Conservation (phyloP, 306 rosid genomes). For the Quercus engelmannii region DNA sequence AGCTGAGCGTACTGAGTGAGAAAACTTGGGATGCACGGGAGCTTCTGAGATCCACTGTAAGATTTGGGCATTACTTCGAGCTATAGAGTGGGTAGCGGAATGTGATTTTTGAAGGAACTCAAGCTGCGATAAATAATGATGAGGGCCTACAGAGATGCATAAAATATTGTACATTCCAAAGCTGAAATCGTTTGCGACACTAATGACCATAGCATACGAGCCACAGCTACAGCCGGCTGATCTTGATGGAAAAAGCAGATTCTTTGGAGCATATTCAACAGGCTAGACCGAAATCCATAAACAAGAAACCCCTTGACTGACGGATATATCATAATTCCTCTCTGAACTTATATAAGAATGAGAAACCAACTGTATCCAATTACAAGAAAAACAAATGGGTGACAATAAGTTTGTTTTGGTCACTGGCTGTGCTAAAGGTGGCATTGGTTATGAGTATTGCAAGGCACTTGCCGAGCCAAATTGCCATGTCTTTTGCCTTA, state of each 20-base stretch:
- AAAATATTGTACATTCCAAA: neutral
- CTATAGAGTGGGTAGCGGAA: too few species aligned
- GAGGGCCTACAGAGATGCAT: too few species aligned
- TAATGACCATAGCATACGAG: too few species aligned
- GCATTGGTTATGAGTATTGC: constrained; percentile 80
- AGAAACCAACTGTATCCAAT: neutral
- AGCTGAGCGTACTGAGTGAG: too few species aligned
- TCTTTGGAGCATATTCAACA: constrained; percentile 41
- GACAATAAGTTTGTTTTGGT: constrained; percentile 56
- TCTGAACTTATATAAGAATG: neutral
- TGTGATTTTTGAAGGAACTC: too few species aligned
- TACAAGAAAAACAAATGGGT: constrained; percentile 27
- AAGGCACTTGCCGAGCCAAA: constrained; percentile 60
- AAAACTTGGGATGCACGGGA: too few species aligned
- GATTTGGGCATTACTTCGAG: too few species aligned
- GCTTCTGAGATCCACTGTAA: too few species aligned
- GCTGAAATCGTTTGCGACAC: too few species aligned
- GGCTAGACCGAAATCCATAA: neutral
- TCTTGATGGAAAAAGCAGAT: constrained; percentile 26
- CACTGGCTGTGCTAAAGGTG: constrained; percentile 86
- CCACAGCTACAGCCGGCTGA: constrained; percentile 26
- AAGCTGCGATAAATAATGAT: too few species aligned
- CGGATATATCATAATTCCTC: neutral
- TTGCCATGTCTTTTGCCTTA: constrained; percentile 60
- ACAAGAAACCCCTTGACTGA: neutral